Conservation (phyloP, 2,329 filamentous ascomycete genomes). For the Domatiomyces globalis region DNA sequence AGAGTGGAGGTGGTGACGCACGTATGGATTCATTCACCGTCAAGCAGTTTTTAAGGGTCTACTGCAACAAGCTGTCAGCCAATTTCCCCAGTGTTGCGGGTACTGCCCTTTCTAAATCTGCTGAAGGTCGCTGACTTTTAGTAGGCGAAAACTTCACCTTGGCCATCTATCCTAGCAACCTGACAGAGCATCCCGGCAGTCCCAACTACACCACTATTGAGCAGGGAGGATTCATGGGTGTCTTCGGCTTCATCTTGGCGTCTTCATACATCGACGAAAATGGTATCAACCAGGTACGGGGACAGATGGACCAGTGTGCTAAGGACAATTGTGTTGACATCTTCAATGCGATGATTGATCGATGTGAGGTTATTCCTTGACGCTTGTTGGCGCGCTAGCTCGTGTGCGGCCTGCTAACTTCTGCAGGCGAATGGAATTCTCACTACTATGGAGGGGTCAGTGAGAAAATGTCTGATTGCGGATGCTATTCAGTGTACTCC, state of each 20-base stretch:
- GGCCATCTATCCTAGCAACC: constrained; percentile 2
- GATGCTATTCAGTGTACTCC: constrained; percentile 2
- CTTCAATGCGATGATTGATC: constrained; percentile 1
- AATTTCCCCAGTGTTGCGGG: too few relatives aligned
- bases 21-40: too few relatives aligned
- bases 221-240: constrained; percentile 2
- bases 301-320: constrained; percentile 6
- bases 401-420: not conserved
- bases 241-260: not conserved
- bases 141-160: not conserved
- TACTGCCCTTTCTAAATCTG: too few relatives aligned
- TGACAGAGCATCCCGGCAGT: not conserved
- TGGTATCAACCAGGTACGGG: constrained; percentile 1
- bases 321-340: constrained; percentile 2
- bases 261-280: not conserved
- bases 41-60: too few relatives aligned
- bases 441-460: constrained; percentile 5
- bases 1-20: too few relatives aligned
- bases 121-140: too few relatives aligned
- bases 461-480: constrained; percentile 2
- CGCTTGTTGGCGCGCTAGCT: too few relatives aligned
- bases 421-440: constrained; percentile 2
- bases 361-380: not conserved
- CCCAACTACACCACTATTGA: constrained; percentile 7
- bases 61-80: too few relatives aligned